Percentiles rank a stretch among this genome's conserved stretches.
Conservation (phyloP, 306 rosid species). For the Delonix regia region DNA sequence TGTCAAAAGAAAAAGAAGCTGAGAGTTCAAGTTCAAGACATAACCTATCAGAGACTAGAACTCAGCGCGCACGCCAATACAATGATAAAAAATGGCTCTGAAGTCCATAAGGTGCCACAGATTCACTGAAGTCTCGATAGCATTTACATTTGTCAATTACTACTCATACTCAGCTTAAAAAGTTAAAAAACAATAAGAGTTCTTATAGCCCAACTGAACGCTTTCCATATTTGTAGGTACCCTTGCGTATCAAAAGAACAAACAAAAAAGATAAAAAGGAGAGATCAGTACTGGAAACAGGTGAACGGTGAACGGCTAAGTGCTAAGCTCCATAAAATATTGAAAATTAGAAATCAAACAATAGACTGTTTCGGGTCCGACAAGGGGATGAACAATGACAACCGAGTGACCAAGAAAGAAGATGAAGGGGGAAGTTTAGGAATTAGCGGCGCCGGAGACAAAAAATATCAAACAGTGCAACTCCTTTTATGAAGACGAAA, state of each 20-base stretch:
- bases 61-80: not conserved
- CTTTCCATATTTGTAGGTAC: not conserved
- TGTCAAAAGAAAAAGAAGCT: not conserved
- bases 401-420: not conserved
- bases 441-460: not conserved
- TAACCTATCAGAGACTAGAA: not conserved
- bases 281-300: not conserved
- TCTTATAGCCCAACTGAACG: not conserved
- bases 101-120: not conserved
- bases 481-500: not conserved
- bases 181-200: not conserved
- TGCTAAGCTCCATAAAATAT: not conserved
- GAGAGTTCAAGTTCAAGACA: not conserved
- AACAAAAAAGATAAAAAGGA: not conserved
- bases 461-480: too few species aligned
- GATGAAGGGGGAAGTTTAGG: not conserved
- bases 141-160: not conserved
- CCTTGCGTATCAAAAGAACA: not conserved
- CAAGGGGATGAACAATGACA: not conserved
- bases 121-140: not conserved
- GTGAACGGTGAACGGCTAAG: not conserved
- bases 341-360: not conserved
- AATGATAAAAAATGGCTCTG: not conserved
- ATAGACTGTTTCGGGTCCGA: not conserved
- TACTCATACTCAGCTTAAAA: not conserved